Evolutionary conservation across 345 rosid species (phyloP).

Genomic region (Anacardium occidentale): DNA sequence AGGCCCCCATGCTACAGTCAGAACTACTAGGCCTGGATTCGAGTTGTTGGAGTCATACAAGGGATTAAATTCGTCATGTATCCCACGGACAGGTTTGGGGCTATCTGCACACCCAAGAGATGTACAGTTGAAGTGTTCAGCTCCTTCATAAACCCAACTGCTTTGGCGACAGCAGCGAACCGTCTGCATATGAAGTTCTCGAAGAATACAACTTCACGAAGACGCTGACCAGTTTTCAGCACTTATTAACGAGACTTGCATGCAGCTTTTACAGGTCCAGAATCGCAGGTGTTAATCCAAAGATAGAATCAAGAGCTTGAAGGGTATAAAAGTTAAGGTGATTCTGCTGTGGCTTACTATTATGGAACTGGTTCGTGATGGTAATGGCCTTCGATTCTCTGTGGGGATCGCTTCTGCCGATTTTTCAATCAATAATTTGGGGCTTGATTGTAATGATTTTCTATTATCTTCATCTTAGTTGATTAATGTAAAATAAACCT

Average conservation of each 20-base stretch:
- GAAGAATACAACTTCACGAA: constrained; percentile 43
- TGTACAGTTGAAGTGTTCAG: too few relatives aligned
- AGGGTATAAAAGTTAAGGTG: constrained; percentile 56
- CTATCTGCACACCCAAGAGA: too few relatives aligned
- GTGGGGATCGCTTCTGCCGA: constrained; percentile 64
- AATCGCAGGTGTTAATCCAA: constrained; percentile 44
- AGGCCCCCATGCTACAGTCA: too few relatives aligned
- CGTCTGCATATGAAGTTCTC: constrained; percentile 53
- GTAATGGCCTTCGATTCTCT: constrained; percentile 48
- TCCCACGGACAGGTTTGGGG: too few relatives aligned
- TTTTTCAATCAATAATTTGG: constrained; percentile 46
- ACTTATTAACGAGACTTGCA: constrained; percentile 33
- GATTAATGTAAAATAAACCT: too few relatives aligned
- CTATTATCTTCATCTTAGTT: constrained; percentile 21
- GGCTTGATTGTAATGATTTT: constrained; percentile 35
- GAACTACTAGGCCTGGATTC: too few relatives aligned
- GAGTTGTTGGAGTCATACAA: too few relatives aligned
- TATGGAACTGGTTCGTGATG: constrained; percentile 41
- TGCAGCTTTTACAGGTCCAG: constrained; percentile 53
- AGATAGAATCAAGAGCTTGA: constrained; percentile 38
- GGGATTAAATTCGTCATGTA: too few relatives aligned
- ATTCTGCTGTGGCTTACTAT: constrained; percentile 59
- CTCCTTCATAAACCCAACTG: background rate
- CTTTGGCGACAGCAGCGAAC: constrained; percentile 15
- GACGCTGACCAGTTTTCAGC: constrained; percentile 56